phyloP scores from a whole-genome alignment of 75 land plant genomes.

The Picea sitchensis region DNA sequence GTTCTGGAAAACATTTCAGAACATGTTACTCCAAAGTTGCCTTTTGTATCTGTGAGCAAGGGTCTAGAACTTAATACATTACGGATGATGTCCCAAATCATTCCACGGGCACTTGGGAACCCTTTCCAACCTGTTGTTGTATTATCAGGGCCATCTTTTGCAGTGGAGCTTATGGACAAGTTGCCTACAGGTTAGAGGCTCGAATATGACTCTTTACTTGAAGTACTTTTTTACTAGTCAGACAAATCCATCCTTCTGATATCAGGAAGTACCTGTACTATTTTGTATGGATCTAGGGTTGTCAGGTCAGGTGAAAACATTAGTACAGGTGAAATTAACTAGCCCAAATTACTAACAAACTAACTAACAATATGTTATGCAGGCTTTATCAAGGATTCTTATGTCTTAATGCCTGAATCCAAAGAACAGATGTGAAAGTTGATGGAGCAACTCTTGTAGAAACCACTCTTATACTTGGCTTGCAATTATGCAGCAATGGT shows the following conservation, averaged over 20 bases:
- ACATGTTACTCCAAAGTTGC: slow-evolving; percentile 72
- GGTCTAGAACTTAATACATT: slow-evolving; percentile 84
- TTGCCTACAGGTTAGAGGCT: slow-evolving; percentile 69
- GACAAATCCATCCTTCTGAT: not conserved
- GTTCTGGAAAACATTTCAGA: slow-evolving; percentile 68
- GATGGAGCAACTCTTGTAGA: slow-evolving; percentile 8
- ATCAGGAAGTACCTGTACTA: not conserved
- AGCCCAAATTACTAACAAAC: not conserved
- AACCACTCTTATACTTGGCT: slow-evolving; percentile 8
- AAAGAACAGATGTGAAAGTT: slow-evolving; percentile 7
- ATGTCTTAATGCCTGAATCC: slow-evolving; percentile 5
- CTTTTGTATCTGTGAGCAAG: slow-evolving; percentile 90
- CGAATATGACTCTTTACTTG: not conserved
- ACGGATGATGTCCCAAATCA: slow-evolving; percentile 93
- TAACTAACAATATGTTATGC: slow-evolving; percentile 9
- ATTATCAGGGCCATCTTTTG: slow-evolving; percentile 91
- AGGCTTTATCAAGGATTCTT: slow-evolving; percentile 7
- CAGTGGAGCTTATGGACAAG: slow-evolving; percentile 85
- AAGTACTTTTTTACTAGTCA: not conserved
- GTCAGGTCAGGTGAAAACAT: not conserved
- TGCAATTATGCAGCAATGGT: slow-evolving; percentile 70
- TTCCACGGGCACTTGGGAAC: slow-evolving; percentile 75
- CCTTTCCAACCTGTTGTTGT: slow-evolving; percentile 83
- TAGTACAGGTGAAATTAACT: not conserved
- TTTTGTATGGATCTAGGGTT: not conserved